Evolutionary conservation across 345 rosid genomes (phyloP).

Genomic region (Citrus australasica): DNA sequence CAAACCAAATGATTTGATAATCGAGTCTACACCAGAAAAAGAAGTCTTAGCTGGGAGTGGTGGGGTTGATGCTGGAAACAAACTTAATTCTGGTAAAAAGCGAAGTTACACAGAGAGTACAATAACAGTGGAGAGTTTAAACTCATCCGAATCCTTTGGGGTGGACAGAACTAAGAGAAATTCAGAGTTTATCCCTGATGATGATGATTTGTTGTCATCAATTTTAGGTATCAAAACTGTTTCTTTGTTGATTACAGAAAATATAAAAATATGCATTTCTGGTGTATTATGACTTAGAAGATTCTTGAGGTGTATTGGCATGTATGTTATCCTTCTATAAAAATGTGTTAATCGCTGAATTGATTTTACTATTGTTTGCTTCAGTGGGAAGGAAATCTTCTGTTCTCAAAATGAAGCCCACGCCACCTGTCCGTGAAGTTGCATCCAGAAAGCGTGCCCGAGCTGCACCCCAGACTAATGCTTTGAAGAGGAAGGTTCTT

Average conservation of each 20-base stretch:
- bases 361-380: constrained; percentile 7
- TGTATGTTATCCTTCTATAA: background rate
- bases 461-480: constrained; percentile 53
- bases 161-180: constrained; percentile 52
- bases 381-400: constrained; percentile 86
- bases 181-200: constrained; percentile 77
- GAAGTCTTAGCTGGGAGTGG: constrained; percentile 37
- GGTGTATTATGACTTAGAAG: background rate
- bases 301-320: background rate
- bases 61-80: constrained; percentile 37
- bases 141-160: constrained; percentile 68
- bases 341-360: background rate
- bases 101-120: constrained; percentile 77
- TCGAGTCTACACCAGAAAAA: constrained; percentile 62
- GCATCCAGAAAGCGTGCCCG: constrained; percentile 61
- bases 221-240: constrained; percentile 68
- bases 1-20: constrained; percentile 42
- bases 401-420: constrained; percentile 72
- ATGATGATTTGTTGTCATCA: constrained; percentile 90
- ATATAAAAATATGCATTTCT: background rate
- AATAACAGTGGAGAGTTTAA: constrained; percentile 55
- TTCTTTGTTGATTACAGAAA: background rate
- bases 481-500: constrained; percentile 83
- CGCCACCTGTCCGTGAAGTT: constrained; percentile 58
- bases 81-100: constrained; percentile 59